Conservation (phyloP, 1,284 basidiomycete genomes). For the Boletus semigastroideus region DNA sequence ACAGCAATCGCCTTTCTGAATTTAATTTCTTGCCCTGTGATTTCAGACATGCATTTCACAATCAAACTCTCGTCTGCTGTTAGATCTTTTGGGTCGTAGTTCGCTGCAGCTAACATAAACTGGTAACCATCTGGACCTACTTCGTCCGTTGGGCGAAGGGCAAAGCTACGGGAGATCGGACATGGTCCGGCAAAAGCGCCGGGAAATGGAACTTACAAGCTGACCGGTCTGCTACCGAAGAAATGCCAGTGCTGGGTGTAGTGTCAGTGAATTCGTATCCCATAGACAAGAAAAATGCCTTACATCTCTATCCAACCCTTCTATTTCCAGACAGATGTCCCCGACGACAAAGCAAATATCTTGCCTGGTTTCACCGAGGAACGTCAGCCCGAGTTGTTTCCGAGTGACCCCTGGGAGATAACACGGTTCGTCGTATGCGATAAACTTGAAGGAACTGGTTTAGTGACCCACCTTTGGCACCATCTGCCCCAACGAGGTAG, state of each 20-base stretch:
- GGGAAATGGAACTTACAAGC: slow-evolving; percentile 6
- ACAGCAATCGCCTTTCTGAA: slow-evolving; percentile 14
- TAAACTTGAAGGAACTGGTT: neutral
- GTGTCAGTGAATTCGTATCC: neutral
- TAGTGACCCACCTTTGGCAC: slow-evolving; percentile 31
- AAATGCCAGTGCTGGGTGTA: slow-evolving; percentile 33
- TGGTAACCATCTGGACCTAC: slow-evolving; percentile 34
- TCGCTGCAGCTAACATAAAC: slow-evolving; percentile 30
- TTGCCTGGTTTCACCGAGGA: slow-evolving; percentile 44
- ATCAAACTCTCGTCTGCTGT: slow-evolving; percentile 19
- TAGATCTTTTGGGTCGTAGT: slow-evolving; percentile 29
- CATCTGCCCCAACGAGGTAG: slow-evolving; percentile 41
- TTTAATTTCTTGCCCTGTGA: slow-evolving; percentile 13
- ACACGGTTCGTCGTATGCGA: neutral
- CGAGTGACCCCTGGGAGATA: slow-evolving; percentile 32
- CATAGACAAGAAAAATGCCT: neutral
- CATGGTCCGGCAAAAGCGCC: neutral
- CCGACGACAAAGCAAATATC: slow-evolving; percentile 39
- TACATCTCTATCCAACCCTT: slow-evolving; percentile 37
- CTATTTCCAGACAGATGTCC: slow-evolving; percentile 37
- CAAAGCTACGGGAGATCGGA: slow-evolving; percentile 1
- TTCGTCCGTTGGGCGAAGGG: slow-evolving; percentile 21
- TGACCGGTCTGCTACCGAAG: slow-evolving; percentile 16
- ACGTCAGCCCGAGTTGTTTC: slow-evolving; percentile 43
- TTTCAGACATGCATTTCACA: slow-evolving; percentile 14